These are phyloP conservation scores for Vigna hirtella DNA, from an alignment of 306 rosid genomes.

Conservation along the genomic window DNA sequence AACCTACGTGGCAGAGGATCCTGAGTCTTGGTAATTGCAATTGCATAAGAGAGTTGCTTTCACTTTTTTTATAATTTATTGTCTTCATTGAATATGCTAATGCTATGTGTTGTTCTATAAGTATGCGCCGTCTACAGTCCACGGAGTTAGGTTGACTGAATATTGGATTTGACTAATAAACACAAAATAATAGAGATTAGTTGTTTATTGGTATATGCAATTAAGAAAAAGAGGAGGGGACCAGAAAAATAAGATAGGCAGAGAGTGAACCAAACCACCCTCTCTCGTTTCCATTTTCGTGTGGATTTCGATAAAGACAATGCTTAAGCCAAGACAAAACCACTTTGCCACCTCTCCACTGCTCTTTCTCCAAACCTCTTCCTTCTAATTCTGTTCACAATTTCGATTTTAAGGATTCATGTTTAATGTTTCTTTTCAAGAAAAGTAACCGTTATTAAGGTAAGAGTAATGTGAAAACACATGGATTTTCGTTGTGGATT, in stretches of 20 bases:
- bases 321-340: conserved; percentile 41
- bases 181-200: neutral
- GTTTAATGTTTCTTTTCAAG: neutral
- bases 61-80: neutral
- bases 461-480: too few relatives aligned
- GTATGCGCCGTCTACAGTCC: neutral
- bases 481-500: too few relatives aligned
- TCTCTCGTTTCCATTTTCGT: conserved; percentile 34
- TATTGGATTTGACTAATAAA: conserved; percentile 43
- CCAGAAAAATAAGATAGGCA: conserved; percentile 17
- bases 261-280: conserved; percentile 26
- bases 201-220: neutral
- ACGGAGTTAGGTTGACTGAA: neutral
- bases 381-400: neutral
- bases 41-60: too few relatives aligned
- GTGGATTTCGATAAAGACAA: conserved; percentile 50
- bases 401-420: neutral
- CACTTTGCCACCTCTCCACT: conserved; percentile 39
- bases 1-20: too few relatives aligned
- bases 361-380: neutral
- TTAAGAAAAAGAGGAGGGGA: neutral
- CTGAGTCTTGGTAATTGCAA: too few relatives aligned
- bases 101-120: too few relatives aligned
- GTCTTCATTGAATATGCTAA: neutral
- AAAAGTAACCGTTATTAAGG: too few relatives aligned